Percentiles rank a stretch among this genome's conserved stretches.
These are phyloP conservation scores for Talaromyces wortmannii DNA, from an alignment of 495 filamentous ascomycete genomes.

Conservation along the genomic window DNA sequence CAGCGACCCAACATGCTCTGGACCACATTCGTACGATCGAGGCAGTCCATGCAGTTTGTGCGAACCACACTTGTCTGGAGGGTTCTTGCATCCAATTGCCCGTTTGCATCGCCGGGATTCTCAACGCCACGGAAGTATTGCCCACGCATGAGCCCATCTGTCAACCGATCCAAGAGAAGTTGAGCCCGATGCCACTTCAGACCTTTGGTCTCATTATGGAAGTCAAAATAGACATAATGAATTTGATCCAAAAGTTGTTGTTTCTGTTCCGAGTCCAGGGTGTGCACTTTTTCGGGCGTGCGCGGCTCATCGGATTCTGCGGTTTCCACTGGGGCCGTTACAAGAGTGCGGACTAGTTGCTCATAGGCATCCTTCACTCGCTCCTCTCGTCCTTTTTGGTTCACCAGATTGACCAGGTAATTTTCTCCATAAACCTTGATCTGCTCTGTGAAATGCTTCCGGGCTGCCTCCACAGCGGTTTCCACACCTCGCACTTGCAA, in stretches of 20 bases:
- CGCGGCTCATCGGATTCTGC: constrained; percentile 43
- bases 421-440: constrained; percentile 91
- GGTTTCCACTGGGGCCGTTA: constrained; percentile 59
- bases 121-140: constrained; percentile 91
- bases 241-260: constrained; percentile 67
- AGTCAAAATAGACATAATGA: constrained; percentile 97
- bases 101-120: constrained; percentile 62
- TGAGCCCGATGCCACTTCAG: constrained; percentile 89
- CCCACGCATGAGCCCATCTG: constrained; percentile 62
- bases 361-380: constrained; percentile 89
- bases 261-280: constrained; percentile 57
- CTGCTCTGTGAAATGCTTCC: constrained; percentile 85
- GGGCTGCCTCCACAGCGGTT: constrained; percentile 70
- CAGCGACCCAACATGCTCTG: constrained; percentile 91
- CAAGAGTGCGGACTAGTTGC: constrained; percentile 67
- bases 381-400: constrained; percentile 85
- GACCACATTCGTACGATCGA: constrained; percentile 96
- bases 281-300: constrained; percentile 73
- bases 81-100: constrained; percentile 69
- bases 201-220: constrained; percentile 93
- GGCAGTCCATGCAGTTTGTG: constrained; percentile 98
- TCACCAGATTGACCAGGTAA: constrained; percentile 93
- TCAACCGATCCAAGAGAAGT: constrained; percentile 73
- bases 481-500: constrained; percentile 82
- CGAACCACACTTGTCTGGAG: constrained; percentile 81